phyloP scores from a whole-genome alignment of 176 grass and related monocot genomes.

The Musa schizocarpa region DNA sequence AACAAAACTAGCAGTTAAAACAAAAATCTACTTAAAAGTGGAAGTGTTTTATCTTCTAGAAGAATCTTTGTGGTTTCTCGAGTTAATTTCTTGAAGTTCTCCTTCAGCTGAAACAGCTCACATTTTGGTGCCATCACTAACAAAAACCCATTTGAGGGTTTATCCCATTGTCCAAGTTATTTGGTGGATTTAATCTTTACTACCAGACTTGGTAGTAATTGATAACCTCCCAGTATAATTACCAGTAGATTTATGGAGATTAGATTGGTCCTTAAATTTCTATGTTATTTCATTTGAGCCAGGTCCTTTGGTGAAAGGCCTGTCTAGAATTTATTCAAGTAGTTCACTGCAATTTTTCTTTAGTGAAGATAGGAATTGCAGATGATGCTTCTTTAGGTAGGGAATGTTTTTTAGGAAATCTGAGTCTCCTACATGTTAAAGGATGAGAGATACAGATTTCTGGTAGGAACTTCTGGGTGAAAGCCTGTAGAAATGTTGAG shows the following conservation, averaged over 20 bases:
- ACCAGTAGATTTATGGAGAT: neutral
- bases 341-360: neutral
- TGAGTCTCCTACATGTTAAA: neutral
- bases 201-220: neutral
- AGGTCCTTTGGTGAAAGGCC: neutral
- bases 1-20: neutral
- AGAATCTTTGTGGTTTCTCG: neutral
- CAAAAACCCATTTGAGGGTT: neutral
- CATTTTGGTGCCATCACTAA: neutral
- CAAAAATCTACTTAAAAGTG: neutral
- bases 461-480: neutral
- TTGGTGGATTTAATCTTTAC: neutral
- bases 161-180: neutral
- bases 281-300: neutral
- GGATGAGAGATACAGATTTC: neutral
- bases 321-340: neutral
- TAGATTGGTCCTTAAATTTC: neutral
- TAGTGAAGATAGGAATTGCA: neutral
- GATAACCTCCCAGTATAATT: neutral
- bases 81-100: neutral
- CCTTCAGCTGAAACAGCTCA: neutral
- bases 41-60: neutral
- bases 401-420: neutral
- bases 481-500: neutral
- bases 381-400: neutral